phyloP scores from a whole-genome alignment of 2,329 filamentous ascomycete species.

The Trichoderma breve region DNA sequence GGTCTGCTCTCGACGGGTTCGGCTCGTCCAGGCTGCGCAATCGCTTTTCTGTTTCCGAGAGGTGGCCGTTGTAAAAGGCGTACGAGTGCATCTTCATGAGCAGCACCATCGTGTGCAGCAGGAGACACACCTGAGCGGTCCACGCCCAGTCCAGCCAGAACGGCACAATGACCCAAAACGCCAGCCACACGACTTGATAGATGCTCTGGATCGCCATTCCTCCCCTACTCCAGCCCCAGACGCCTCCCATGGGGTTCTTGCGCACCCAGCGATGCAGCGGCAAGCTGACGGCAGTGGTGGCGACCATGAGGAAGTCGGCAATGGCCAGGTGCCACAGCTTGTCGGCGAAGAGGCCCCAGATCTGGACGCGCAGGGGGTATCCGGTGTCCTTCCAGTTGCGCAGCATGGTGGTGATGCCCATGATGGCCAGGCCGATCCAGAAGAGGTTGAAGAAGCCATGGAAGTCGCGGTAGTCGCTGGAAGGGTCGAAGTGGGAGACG shows the following conservation, averaged over 20 bases:
- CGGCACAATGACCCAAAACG: slow-evolving; percentile 79
- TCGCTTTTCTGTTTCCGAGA: slow-evolving; percentile 81
- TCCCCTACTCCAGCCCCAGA: slow-evolving; percentile 69
- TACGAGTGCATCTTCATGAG: slow-evolving; percentile 99
- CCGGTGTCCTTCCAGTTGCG: slow-evolving; percentile 94
- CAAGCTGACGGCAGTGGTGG: slow-evolving; percentile 67
- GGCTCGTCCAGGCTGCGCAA: slow-evolving; percentile 77
- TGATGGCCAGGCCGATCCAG: slow-evolving; percentile 95
- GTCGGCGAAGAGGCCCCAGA: slow-evolving; percentile 83
- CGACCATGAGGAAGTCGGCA: slow-evolving; percentile 83
- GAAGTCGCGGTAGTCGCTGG: slow-evolving; percentile 90
- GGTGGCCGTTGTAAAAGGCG: slow-evolving; percentile 95
- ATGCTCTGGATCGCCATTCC: slow-evolving; percentile 83
- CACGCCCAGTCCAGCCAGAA: slow-evolving; percentile 89
- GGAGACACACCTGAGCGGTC: slow-evolving; percentile 95
- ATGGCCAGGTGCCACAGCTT: slow-evolving; percentile 86
- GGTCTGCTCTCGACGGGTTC: slow-evolving; percentile 61
- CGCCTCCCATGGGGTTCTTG: slow-evolving; percentile 45
- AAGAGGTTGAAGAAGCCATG: slow-evolving; percentile 97
- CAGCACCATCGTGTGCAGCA: slow-evolving; percentile 83
- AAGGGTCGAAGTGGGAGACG: slow-evolving; percentile 92
- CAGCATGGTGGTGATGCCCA: slow-evolving; percentile 92
- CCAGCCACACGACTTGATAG: slow-evolving; percentile 76
- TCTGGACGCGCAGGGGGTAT: slow-evolving; percentile 76
- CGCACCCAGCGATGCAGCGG: slow-evolving; percentile 71